Evolutionary conservation across 2,329 filamentous ascomycete species (phyloP).

Genomic region (Cladorrhinum sp.): DNA sequence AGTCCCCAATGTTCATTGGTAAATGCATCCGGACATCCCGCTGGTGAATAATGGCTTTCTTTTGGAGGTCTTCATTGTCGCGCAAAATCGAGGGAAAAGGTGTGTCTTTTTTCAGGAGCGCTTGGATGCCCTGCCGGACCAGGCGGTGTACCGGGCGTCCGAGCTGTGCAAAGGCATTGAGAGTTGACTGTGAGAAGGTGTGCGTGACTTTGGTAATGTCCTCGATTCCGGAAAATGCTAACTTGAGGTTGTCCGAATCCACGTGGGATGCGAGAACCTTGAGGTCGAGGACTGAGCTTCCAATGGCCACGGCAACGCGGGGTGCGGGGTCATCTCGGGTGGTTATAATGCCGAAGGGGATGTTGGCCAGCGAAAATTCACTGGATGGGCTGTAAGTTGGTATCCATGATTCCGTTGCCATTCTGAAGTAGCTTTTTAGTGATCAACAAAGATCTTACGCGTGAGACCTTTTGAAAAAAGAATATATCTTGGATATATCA

Average conservation of each 20-base stretch:
- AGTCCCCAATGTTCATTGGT: conserved; percentile 76
- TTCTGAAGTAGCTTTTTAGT: neutral
- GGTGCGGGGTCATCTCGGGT: conserved; percentile 42
- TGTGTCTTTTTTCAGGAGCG: conserved; percentile 60
- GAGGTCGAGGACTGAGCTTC: conserved; percentile 65
- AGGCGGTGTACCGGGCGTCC: conserved; percentile 64
- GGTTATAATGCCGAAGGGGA: conserved; percentile 74
- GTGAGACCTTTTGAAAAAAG: neutral
- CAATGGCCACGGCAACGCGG: conserved; percentile 65
- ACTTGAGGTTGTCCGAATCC: conserved; percentile 47
- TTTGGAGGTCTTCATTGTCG: conserved; percentile 56
- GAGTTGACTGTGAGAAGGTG: conserved; percentile 33
- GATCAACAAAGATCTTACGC: neutral
- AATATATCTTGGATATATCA: neutral
- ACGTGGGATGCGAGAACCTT: conserved; percentile 56
- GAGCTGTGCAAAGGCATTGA: conserved; percentile 64
- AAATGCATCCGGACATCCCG: conserved; percentile 63
- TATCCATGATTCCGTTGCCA: conserved; percentile 27
- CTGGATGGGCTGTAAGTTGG: conserved; percentile 42
- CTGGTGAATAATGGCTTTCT: conserved; percentile 57
- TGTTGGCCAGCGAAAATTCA: conserved; percentile 71
- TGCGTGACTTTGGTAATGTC: conserved; percentile 4
- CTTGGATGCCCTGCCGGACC: conserved; percentile 68
- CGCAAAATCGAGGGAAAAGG: conserved; percentile 59
- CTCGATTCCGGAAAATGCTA: conserved; percentile 24